Base-by-base conservation (phyloP, 768 basidiomycete genomes). In the Lactarius hengduanensis region DNA sequence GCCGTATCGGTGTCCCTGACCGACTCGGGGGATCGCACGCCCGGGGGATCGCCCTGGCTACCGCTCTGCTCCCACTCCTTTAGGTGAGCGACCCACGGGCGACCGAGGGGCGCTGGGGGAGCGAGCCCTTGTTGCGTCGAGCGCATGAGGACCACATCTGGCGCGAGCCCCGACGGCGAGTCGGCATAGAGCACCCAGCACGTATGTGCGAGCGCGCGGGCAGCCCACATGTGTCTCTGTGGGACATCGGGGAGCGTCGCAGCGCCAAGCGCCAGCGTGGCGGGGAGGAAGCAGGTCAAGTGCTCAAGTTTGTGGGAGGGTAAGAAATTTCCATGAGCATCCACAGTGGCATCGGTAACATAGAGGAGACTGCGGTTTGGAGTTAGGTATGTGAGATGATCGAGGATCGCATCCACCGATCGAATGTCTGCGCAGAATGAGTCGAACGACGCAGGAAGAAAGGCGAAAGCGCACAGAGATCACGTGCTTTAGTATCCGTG, bases 261-360 rank as follows among this genome's bases (percentile, higher is more conserved):
- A 2, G 78, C 88, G 32, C 91, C 91, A 4, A 93, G 80, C 4
- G 91, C 89, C 59, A 93, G 80, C 15, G 91, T 75, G 26, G 89
- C 91, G 0, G 90, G 91, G 57, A 91, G 81, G 78, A 92, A 93
- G 76, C 91, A 92, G 11, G 90, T 86, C 47, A 93, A 78, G 72
- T 93, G 91, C 68, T 92, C 91, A 61, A 92, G 86, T n/a, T 73
- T 74, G 69, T 88, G 85, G 15, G 81, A 36, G 73, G 73, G 69
- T 13, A 0, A 1, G 6, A 67, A 20, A 0, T 3, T 26, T n/a
- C 62, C 54, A 0, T 18, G 5, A 18, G 73, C 69, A 18, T 66
- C 22, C 15, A 34, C 60, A 6, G 36, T 18, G 53, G 78, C 77
- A 73, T 89, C 89, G 4, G 90, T 91, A 13, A 90, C 89, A 66